Evolutionary conservation across 352 stramenopile genomes (phyloP), one percentile per base, ranked within the genome.

Genomic region (Peronospora belbahrii): DNA sequence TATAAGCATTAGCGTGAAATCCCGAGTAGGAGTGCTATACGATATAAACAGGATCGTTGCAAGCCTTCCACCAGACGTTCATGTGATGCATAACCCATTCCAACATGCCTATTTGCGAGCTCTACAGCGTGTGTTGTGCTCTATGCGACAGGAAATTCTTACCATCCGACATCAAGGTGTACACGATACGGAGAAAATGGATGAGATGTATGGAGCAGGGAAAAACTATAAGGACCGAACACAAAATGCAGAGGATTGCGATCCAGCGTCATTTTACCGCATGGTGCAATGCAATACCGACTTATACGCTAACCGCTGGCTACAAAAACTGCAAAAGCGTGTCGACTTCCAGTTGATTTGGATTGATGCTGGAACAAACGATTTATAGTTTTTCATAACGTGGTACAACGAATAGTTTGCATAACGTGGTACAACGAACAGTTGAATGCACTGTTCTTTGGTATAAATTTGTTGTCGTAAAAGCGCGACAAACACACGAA

Each of bases 261-360:
- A 36, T 17, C 27, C 31, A 18, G 20, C 48, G 6, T 46, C 39
- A 13, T 19, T 30, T n/a, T 28, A 44, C 1, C 53, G 48, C 34
- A 28, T 36, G 5, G 53, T 58, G 38, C 64, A 74, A 19, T 22
- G 48, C 15, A 25, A 65, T 9, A 77, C 62, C 6, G 56, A 63
- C 11, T 47, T 76, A 10, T 59, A 61, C 17, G 40, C 45, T 1
- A 50, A 48, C 15, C 36, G 20, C 15, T 45, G 74, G 20, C 53
- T 76, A 8, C 51, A 62, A 6, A 15, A 1, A 39, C 52, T 82
- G 9, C 59, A 77, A 24, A 53, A 62, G 38, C 70, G 67, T 36
- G 51, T 61, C 6, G 71, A 82, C 34, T 74, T 68, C 28, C 70
- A 82, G 25, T 55, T 50, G 4, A 68, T 70, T 47, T 82, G 70